Evolutionary conservation across 106 monocot genomes (phyloP).

Genomic region (Triglochin maritima): DNA sequence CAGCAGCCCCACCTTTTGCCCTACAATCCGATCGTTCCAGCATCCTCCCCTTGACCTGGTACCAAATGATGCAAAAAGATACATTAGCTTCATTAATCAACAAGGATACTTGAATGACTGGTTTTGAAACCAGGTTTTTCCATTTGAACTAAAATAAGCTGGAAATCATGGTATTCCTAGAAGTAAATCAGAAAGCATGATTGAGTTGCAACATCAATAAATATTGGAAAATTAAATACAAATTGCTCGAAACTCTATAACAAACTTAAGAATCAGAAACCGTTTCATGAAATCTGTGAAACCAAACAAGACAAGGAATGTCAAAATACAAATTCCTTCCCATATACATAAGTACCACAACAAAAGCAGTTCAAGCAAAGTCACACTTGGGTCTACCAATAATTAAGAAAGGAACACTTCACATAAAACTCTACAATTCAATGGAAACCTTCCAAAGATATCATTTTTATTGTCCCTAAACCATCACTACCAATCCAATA

Average conservation of each 20-base stretch:
- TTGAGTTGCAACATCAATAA: background rate
- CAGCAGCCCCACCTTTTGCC: slow-evolving; percentile 35
- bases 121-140: background rate
- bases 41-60: slow-evolving; percentile 5
- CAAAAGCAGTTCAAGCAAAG: background rate
- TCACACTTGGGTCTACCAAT: background rate
- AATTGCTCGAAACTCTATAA: no score
- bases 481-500: background rate
- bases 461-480: background rate
- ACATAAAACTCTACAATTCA: background rate
- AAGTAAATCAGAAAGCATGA: background rate
- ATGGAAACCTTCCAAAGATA: background rate
- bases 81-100: slow-evolving; percentile 1
- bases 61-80: background rate
- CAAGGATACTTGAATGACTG: background rate
- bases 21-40: slow-evolving; percentile 18
- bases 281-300: no score
- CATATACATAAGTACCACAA: no score
- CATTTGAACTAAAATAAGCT: background rate
- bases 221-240: background rate
- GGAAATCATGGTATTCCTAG: background rate
- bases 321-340: no score
- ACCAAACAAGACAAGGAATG: no score
- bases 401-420: background rate
- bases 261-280: no score